Evolutionary conservation across 805 yeast species (phyloP).

Genomic region (Wickerhamomyces rabaulensis): DNA sequence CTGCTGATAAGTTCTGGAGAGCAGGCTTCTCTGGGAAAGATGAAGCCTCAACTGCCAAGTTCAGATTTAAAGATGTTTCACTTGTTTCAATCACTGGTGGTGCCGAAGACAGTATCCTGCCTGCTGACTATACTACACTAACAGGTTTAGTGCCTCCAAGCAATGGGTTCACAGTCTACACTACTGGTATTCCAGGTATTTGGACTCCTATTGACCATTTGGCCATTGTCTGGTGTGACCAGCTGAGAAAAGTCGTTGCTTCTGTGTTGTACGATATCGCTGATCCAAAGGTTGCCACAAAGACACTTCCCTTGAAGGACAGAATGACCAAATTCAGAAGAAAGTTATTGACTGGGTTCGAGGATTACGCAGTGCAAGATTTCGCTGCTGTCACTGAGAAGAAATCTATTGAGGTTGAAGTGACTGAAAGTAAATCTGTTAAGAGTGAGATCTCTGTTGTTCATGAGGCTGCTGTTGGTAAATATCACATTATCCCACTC

Average conservation of each 20-base stretch:
- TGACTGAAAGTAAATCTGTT: background rate
- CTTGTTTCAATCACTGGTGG: constrained; percentile 91
- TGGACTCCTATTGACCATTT: constrained; percentile 95
- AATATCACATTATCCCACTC: background rate
- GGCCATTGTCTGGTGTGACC: constrained; percentile 96
- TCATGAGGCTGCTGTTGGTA: background rate
- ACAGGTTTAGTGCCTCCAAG: constrained; percentile 64
- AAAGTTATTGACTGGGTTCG: constrained; percentile 51
- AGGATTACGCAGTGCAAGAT: constrained; percentile 31
- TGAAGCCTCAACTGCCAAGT: constrained; percentile 33
- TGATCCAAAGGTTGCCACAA: constrained; percentile 39
- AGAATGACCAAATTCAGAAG: constrained; percentile 56
- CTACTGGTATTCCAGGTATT: constrained; percentile 83
- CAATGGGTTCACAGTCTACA: constrained; percentile 77
- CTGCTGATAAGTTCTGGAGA: constrained; percentile 78
- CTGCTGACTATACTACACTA: constrained; percentile 84
- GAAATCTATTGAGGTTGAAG: background rate
- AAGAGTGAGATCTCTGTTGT: background rate
- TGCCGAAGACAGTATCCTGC: constrained; percentile 64
- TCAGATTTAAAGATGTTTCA: constrained; percentile 53
- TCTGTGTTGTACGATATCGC: constrained; percentile 53
- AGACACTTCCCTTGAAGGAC: constrained; percentile 45
- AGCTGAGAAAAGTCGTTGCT: constrained; percentile 62
- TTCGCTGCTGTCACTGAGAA: background rate
- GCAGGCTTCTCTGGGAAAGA: constrained; percentile 44